A percentile compares a stretch with the other conserved stretches of the same genome.
Conservation (phyloP, 2,329 filamentous ascomycete species). For the Cryphonectria parasitica region DNA sequence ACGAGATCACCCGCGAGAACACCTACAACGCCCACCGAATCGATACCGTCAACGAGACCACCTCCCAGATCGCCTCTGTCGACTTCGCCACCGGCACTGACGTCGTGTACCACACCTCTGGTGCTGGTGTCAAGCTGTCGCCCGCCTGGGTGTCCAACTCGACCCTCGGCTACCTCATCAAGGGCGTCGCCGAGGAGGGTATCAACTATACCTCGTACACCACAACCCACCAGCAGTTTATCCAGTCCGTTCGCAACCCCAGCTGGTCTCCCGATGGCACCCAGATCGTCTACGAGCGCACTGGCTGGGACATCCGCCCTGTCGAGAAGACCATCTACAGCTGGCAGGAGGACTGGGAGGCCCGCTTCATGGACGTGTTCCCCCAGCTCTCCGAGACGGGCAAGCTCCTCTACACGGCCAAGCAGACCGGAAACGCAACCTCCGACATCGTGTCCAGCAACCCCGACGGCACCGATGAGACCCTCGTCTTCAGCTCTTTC, state of each 20-base stretch:
- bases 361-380: constrained; percentile 49
- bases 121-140: constrained; percentile 38
- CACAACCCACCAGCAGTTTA: constrained; percentile 27
- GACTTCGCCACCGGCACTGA: constrained; percentile 45
- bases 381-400: constrained; percentile 37
- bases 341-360: constrained; percentile 46
- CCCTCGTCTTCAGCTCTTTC: constrained; percentile 17
- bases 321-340: constrained; percentile 43
- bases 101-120: constrained; percentile 36
- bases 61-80: constrained; percentile 41
- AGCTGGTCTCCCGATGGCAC: constrained; percentile 42
- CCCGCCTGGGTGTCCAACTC: constrained; percentile 32
- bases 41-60: constrained; percentile 31
- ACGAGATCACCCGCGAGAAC: constrained; percentile 43
- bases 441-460: constrained; percentile 38
- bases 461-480: constrained; percentile 33
- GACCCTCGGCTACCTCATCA: constrained; percentile 36
- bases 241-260: constrained; percentile 28
- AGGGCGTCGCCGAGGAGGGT: constrained; percentile 36
- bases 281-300: constrained; percentile 34
- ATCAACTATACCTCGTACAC: constrained; percentile 35
- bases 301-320: constrained; percentile 37
- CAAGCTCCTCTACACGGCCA: constrained; percentile 42
- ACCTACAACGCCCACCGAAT: constrained; percentile 44
- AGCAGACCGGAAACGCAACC: constrained; percentile 45